Percentiles rank a stretch among this genome's conserved stretches.
These are phyloP conservation scores for Cryptosporidium canis DNA, from an alignment of 169 alveolate genomes.

Conservation along the genomic window DNA sequence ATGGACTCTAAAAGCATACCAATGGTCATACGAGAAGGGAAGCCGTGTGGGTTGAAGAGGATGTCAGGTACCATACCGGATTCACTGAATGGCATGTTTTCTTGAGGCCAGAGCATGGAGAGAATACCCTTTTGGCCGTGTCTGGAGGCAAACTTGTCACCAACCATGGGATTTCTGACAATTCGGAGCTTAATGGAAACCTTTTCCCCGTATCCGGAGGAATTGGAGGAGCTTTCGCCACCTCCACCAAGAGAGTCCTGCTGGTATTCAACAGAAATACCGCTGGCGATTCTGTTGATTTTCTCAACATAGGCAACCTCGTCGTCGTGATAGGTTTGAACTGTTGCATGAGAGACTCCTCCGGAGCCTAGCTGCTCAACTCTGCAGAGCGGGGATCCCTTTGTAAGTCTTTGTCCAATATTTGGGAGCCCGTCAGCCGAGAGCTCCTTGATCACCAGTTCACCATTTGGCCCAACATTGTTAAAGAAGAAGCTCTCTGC, in stretches of 20 bases:
- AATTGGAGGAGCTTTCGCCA: slow-evolving; percentile 34
- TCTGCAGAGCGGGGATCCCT: slow-evolving; percentile 81
- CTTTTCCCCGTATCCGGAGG: slow-evolving; percentile 64
- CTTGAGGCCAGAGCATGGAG: slow-evolving; percentile 96
- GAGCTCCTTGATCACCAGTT: slow-evolving; percentile 74
- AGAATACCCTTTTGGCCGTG: slow-evolving; percentile 99
- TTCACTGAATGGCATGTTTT: slow-evolving; percentile 98
- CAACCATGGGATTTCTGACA: slow-evolving; percentile 96
- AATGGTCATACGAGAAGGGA: slow-evolving; percentile 99
- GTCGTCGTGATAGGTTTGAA: slow-evolving; percentile 78
- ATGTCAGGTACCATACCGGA: slow-evolving; percentile 99
- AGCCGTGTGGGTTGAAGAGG: slow-evolving; percentile 99
- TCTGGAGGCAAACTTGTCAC: slow-evolving; percentile 99
- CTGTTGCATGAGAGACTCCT: slow-evolving; percentile 63
- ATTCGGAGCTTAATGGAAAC: slow-evolving; percentile 70
- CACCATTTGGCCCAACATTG: slow-evolving; percentile 76
- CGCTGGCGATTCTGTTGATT: slow-evolving; percentile 74
- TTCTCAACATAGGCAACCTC: slow-evolving; percentile 81
- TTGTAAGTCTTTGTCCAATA: slow-evolving; percentile 82
- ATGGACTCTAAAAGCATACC: slow-evolving; percentile 98
- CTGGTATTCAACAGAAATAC: slow-evolving; percentile 42
- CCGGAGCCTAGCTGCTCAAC: slow-evolving; percentile 75
- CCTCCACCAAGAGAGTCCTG: slow-evolving; percentile 50
- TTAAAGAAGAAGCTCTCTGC: slow-evolving; percentile 74
- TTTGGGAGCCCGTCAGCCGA: slow-evolving; percentile 89